Conservation (phyloP, 169 alveolate species). For the Besnoitia besnoiti region DNA sequence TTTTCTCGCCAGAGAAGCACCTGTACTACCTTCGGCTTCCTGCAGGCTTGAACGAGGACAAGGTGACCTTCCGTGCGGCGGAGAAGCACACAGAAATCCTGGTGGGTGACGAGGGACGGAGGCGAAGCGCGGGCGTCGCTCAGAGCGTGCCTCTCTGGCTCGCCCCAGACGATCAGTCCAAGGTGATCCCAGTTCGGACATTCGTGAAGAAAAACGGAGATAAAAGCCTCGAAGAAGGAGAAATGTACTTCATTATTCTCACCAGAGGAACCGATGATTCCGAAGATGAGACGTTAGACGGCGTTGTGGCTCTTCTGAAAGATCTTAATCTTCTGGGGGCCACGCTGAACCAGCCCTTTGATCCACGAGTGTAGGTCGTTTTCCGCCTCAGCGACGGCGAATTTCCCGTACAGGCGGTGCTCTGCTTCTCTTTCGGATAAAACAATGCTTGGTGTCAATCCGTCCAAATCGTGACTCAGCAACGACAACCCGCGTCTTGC, state of each 20-base stretch:
- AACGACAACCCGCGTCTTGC: too few species aligned
- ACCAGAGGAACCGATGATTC: not conserved
- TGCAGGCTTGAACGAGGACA: not conserved
- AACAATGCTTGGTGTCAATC: too few species aligned
- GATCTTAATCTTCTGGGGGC: not conserved
- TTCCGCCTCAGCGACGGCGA: too few species aligned
- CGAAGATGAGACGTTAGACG: not conserved
- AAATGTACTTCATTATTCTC: not conserved
- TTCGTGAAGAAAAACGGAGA: not conserved
- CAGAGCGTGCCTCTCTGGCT: not conserved
- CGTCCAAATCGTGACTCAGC: too few species aligned
- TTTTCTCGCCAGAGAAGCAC: conserved; percentile 17
- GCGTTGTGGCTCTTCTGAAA: not conserved
- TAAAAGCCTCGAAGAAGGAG: not conserved
- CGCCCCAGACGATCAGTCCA: not conserved
- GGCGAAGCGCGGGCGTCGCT: not conserved
- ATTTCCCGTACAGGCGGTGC: too few species aligned
- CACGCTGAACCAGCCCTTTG: not conserved
- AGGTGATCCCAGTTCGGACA: not conserved
- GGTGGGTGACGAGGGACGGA: conserved; percentile 4
- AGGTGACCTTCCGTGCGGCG: not conserved
- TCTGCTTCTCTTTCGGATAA: too few species aligned
- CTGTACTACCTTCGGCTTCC: not conserved
- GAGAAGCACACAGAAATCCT: conserved; percentile 1
- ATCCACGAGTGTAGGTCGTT: not conserved